These are phyloP conservation scores for Fusarium sororula DNA, from an alignment of 2,329 filamentous ascomycete genomes.

Conservation along the genomic window DNA sequence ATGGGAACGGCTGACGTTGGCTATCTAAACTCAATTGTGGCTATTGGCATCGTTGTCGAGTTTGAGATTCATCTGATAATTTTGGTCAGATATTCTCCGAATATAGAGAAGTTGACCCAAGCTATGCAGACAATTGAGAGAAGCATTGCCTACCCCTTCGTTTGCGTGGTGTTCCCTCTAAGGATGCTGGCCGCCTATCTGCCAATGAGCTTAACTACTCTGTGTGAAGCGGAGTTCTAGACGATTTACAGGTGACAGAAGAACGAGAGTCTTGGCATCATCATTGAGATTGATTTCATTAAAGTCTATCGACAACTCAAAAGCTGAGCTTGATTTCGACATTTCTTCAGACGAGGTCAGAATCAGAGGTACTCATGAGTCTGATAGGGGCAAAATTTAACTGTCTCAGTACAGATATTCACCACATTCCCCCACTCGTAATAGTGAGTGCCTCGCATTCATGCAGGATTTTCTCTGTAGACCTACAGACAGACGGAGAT, in stretches of 20 bases:
- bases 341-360: not conserved
- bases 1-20: not conserved
- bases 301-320: constrained; percentile 17
- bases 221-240: not conserved
- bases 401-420: constrained; percentile 11
- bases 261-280: constrained; percentile 26
- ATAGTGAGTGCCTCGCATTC: not conserved
- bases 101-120: not conserved
- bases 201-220: not conserved
- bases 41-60: constrained; percentile 3
- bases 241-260: not conserved
- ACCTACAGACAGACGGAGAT: not conserved
- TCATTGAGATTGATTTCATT: constrained; percentile 8
- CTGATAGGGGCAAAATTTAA: not conserved
- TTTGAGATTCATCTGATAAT: constrained; percentile 3
- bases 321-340: constrained; percentile 1
- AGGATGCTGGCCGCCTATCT: not conserved
- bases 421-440: constrained; percentile 15
- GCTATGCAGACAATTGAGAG: not conserved
- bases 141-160: not conserved
- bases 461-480: constrained; percentile 2
- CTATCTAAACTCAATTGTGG: constrained; percentile 15
- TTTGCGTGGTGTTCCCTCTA: not conserved
- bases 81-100: not conserved
- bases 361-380: not conserved